Base-by-base conservation (phyloP, 1,284 basidiomycete genomes). In the Papiliotrema flavescens region DNA sequence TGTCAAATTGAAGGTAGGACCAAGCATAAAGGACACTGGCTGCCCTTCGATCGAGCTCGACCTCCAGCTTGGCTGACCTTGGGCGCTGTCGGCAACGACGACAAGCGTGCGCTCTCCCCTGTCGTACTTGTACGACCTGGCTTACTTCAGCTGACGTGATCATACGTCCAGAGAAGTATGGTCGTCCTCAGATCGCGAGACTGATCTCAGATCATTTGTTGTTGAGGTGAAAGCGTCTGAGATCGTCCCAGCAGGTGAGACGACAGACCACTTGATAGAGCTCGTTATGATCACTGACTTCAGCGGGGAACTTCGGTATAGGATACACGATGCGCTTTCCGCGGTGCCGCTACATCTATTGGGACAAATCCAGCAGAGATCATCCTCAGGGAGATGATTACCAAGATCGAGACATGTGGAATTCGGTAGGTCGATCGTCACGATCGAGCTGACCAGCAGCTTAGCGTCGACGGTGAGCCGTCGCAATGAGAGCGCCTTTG, bases 211-310 rank as follows among this genome's bases (percentile, higher is more conserved):
- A 50, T 75, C 75, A 0, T 76, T 78, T 73, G 87, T 96, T 34
- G 62, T 96, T 59, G 88, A 88, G 63, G 83, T 96, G 53, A 96
- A 96, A 73, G 93, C 89, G 0, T 88, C 91, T 0, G 91, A 95
- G 69, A 88, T 96, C 51, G 84, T 84, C 1, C 77, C 80, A 13
- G 82, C 88, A 19, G 86, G 90, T 85, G 53, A 61, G 78, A 63
- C 9, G 37, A 7, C 49, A 20, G 32, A 8, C n/a, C 15, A 40
- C 51, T 13, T 23, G 50, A 42, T 56, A 24, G 44, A 22, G 28
- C 11, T 40, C 49, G 39, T 15, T 4, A 40, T 17, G 46, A 2
- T 56, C 7, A 2, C 82, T 84, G 55, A 90, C 88, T 1, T 86
- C 47, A 67, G 73, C 61, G 19, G 69, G 67, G 15, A 64, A 64